phyloP scores from a whole-genome alignment of 2,329 filamentous ascomycete genomes.

The Ambrosiella cleistominuta region DNA sequence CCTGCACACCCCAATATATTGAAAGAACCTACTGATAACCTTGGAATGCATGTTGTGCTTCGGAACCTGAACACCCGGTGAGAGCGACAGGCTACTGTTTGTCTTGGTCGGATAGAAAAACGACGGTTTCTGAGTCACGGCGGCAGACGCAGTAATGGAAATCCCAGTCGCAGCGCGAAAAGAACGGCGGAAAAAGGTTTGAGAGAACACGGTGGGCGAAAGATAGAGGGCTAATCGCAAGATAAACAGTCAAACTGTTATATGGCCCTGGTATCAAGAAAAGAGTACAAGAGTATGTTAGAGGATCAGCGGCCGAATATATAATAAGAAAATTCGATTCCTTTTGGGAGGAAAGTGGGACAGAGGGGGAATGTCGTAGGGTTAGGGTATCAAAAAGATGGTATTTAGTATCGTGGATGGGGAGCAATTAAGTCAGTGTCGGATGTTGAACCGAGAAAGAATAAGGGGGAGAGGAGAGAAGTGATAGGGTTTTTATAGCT shows the following conservation, averaged over 20 bases:
- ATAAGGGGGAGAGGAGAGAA: no score
- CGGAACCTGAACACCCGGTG: neutral
- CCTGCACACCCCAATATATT: neutral
- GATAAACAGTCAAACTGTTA: neutral
- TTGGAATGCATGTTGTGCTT: slow-evolving; percentile 61
- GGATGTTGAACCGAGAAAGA: no score
- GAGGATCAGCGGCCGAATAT: no score
- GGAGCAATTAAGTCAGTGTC: no score
- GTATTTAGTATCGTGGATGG: no score
- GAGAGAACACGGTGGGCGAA: slow-evolving; percentile 82
- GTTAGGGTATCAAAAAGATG: no score
- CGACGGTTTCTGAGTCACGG: slow-evolving; percentile 16
- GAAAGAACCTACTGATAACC: slow-evolving; percentile 57
- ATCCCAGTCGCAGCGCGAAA: slow-evolving; percentile 59
- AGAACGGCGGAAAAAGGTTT: slow-evolving; percentile 50
- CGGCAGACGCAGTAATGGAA: slow-evolving; percentile 50
- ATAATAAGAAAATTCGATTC: no score
- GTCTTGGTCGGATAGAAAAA: slow-evolving; percentile 1
- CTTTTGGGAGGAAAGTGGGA: no score
- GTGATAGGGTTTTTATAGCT: no score
- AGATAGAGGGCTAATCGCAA: neutral
- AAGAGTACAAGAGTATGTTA: neutral
- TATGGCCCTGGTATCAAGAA: neutral
- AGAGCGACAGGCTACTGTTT: neutral
- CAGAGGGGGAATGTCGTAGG: no score